These are phyloP conservation scores for Trichoderma afroharzianum DNA, from an alignment of 2,329 filamentous ascomycete genomes.

Conservation along the genomic window DNA sequence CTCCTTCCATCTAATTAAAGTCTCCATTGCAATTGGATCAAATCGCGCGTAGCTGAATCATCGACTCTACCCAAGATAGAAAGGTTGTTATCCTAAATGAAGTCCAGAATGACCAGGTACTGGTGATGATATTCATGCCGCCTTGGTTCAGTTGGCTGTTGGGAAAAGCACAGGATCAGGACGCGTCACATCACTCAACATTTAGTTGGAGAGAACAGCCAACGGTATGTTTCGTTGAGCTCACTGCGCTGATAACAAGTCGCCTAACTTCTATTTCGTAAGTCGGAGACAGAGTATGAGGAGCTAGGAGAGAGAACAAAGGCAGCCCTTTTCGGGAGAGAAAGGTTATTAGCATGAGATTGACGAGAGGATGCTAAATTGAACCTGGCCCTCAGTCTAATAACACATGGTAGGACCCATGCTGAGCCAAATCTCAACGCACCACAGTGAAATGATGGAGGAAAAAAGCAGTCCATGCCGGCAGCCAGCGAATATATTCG, in stretches of 20 bases:
- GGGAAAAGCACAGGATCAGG: background rate
- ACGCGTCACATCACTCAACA: background rate
- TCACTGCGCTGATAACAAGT: background rate
- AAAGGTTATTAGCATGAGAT: background rate
- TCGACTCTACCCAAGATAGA: background rate
- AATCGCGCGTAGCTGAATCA: background rate
- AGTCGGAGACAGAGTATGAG: background rate
- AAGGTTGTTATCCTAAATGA: background rate
- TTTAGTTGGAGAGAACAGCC: background rate
- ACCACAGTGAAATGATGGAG: background rate
- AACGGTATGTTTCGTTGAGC: background rate
- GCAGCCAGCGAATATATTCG: background rate
- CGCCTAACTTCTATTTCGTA: background rate
- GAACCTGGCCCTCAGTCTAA: background rate
- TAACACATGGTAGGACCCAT: background rate
- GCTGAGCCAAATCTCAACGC: background rate
- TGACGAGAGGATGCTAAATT: background rate
- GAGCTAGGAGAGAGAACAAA: background rate
- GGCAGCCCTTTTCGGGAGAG: background rate
- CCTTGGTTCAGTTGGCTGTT: background rate
- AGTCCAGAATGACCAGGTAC: background rate
- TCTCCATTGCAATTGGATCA: slow-evolving; percentile 3
- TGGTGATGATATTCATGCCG: background rate
- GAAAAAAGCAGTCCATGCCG: background rate
- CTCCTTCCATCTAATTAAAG: background rate